Base-by-base conservation (phyloP, 169 alveolate species). In the Plasmodium falciparum region DNA sequence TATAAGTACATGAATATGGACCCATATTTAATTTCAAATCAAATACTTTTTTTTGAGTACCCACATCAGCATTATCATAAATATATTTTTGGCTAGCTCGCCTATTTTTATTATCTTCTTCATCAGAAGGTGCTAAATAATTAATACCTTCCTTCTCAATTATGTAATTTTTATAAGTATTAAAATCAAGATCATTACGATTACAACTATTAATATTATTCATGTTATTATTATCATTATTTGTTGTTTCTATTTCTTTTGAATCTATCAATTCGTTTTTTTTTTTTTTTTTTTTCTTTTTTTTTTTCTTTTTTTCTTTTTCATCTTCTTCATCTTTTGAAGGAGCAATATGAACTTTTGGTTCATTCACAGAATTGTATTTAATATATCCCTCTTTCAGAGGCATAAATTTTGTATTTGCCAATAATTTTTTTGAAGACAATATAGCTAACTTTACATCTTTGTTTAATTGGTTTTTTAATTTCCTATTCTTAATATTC, bases 1-100 rank as follows among this genome's bases (percentile, higher is more conserved):
- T 95, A 88, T 96, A 96, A 66, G 96, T 97, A 65, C 97, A 59
- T 20, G 63, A 52, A 93, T 98, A 98, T 4, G 99, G 99, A 1
- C 99, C 99, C 78, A 94, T 90, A 8, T 65, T 73, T 26, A 94
- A 59, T 58, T 74, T 88, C 50, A 94, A 39, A 49, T 90, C 74
- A n/a, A 93, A 17, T 1, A 83, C 74, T 49, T 86, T 86, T 62
- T 86, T 70, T 33, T 86, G 71, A 3, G 88, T 86, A 22, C 92
- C 92, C 24, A 86, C 70, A 62, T 86, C 92, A 39, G 92, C 92
- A 1, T 20, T 47, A n/a, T 72, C 65, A 58, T 72, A 86, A 3
- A 86, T 72, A 9, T 86, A 49, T 8, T 86, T 86, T 39, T 86
- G 92, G 15, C 58, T 70, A 9, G 52, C 22, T 59, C 33, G 15